Percentiles rank a stretch among this genome's conserved stretches.
Conservation (phyloP, 495 filamentous ascomycete species). For the Niebla homalea region DNA sequence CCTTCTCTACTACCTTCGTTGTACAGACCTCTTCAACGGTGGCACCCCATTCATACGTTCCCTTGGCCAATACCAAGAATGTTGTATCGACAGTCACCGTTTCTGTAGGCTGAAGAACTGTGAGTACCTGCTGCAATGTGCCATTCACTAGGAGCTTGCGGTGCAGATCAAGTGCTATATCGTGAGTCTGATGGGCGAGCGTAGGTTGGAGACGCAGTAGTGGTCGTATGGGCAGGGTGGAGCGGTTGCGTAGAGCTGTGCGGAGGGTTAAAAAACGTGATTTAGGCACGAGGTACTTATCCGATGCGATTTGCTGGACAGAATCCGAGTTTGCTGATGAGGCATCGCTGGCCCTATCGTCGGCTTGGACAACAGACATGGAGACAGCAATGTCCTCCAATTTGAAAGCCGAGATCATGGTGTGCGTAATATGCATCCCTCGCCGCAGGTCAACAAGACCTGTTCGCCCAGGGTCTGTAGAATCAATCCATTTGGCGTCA, state of each 20-base stretch:
- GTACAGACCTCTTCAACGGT: conserved; percentile 65
- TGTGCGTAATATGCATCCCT: conserved; percentile 51
- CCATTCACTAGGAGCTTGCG: conserved; percentile 76
- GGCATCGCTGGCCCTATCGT: conserved; percentile 1
- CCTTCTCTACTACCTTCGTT: conserved; percentile 16
- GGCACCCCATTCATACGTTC: conserved; percentile 71
- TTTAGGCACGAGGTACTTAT: conserved; percentile 44
- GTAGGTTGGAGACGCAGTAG: conserved; percentile 66
- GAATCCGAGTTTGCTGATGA: conserved; percentile 1
- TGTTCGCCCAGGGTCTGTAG: conserved; percentile 34
- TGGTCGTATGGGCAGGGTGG: conserved; percentile 49
- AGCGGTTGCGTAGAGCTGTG: conserved; percentile 60
- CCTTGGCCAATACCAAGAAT: conserved; percentile 58
- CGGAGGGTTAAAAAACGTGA: conserved; percentile 60
- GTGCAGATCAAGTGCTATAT: conserved; percentile 69
- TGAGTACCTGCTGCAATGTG: conserved; percentile 60
- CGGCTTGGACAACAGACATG: conserved; percentile 34
- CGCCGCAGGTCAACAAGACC: conserved; percentile 69
- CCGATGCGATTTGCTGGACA: conserved; percentile 31
- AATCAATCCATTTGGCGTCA: conserved; percentile 56
- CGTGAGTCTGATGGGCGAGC: conserved; percentile 57
- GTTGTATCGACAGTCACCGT: conserved; percentile 44
- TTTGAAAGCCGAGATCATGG: conserved; percentile 74
- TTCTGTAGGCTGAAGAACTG: conserved; percentile 42
- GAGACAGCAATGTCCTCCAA: conserved; percentile 68